phyloP scores from a whole-genome alignment of 345 rosid species.

The Durio zibethinus region DNA sequence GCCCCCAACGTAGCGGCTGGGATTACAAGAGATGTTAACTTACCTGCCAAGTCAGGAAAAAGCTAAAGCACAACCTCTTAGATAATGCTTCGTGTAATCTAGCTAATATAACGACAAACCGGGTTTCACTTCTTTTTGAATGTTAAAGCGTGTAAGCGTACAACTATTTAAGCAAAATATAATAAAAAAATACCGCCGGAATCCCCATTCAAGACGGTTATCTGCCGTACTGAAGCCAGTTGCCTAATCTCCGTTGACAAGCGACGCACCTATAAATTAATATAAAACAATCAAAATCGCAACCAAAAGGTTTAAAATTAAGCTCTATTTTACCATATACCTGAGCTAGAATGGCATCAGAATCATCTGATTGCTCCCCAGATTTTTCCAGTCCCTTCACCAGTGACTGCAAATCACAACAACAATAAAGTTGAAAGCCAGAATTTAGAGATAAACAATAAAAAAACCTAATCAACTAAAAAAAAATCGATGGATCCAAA shows the following conservation, averaged over 20 bases:
- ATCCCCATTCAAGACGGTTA: slow-evolving; percentile 73
- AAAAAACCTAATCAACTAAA: neutral
- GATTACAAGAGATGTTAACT: slow-evolving; percentile 45
- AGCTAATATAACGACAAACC: neutral
- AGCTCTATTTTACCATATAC: slow-evolving; percentile 32
- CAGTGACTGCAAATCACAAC: slow-evolving; percentile 39
- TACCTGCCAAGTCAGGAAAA: slow-evolving; percentile 40
- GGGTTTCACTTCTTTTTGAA: neutral
- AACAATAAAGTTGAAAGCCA: neutral
- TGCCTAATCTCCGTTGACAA: slow-evolving; percentile 68
- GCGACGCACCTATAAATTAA: slow-evolving; percentile 48
- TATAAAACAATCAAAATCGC: neutral
- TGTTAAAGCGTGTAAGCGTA: neutral
- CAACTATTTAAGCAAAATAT: neutral
- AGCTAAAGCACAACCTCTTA: neutral
- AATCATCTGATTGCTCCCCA: slow-evolving; percentile 48
- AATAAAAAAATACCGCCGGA: slow-evolving; percentile 38
- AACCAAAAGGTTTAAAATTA: neutral
- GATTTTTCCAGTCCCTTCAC: slow-evolving; percentile 58
- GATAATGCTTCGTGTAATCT: neutral
- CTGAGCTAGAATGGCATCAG: slow-evolving; percentile 69
- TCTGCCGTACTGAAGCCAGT: slow-evolving; percentile 59
- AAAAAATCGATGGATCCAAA: neutral
- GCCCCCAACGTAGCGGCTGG: slow-evolving; percentile 88
- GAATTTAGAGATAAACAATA: neutral